These are phyloP conservation scores for Boletales sp. DNA, from an alignment of 768 basidiomycete genomes.

Conservation along the genomic window DNA sequence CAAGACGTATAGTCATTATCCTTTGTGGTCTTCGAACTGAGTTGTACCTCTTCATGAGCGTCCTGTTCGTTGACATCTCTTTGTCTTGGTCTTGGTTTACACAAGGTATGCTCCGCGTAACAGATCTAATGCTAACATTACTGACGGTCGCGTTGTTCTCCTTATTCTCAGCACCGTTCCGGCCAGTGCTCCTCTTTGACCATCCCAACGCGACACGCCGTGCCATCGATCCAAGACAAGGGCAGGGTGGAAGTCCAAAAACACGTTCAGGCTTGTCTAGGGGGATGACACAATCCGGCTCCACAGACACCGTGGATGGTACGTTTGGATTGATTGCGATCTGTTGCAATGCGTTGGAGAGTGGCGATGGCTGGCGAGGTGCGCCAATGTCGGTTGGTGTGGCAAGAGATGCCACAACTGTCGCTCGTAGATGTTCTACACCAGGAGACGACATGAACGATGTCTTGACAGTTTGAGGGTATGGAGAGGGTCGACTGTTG, in stretches of 20 bases:
- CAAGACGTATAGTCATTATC: no score
- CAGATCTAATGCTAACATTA: conserved; percentile 3
- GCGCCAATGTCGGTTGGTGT: conserved; percentile 17
- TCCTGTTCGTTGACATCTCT: no score
- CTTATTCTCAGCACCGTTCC: conserved; percentile 52
- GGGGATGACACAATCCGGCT: conserved; percentile 29
- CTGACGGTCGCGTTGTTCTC: conserved; percentile 41
- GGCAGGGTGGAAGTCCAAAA: conserved; percentile 34
- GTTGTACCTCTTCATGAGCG: no score
- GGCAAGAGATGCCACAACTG: conserved; percentile 16
- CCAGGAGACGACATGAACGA: conserved; percentile 35
- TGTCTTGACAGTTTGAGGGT: conserved; percentile 53
- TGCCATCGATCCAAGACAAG: conserved; percentile 51
- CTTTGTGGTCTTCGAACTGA: no score
- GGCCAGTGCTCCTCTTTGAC: conserved; percentile 57
- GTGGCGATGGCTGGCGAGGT: conserved; percentile 17
- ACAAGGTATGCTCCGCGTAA: no score
- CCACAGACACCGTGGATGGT: conserved; percentile 19
- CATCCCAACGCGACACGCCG: conserved; percentile 58
- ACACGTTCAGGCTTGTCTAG: conserved; percentile 29
- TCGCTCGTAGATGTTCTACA: conserved; percentile 36
- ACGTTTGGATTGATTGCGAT: conserved; percentile 43
- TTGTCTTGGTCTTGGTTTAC: no score
- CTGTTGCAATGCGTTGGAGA: conserved; percentile 38
- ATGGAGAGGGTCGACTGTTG: conserved; percentile 69